Conservation (phyloP, 2,329 filamentous ascomycete species). For the Fusarium metavorans region DNA sequence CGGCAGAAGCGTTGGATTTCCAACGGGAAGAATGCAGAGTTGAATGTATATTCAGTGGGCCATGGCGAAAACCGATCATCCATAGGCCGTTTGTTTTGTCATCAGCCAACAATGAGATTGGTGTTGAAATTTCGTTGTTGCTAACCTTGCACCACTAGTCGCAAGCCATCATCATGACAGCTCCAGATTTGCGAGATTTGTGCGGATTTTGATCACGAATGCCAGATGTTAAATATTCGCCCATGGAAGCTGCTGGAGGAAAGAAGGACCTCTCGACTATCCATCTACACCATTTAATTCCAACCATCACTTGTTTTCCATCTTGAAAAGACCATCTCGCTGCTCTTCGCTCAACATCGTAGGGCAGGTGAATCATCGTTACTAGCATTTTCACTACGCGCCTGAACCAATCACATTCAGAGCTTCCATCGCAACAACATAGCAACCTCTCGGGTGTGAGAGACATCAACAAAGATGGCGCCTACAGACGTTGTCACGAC, state of each 20-base stretch:
- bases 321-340: background rate
- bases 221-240: slow-evolving; percentile 28
- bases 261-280: slow-evolving; percentile 14
- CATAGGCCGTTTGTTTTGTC: background rate
- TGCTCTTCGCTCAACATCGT: background rate
- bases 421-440: slow-evolving; percentile 1
- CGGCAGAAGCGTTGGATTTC: background rate
- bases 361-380: slow-evolving; percentile 1
- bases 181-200: slow-evolving; percentile 49
- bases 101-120: background rate
- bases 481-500: slow-evolving; percentile 58
- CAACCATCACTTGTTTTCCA: background rate
- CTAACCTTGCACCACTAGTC: slow-evolving; percentile 18
- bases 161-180: slow-evolving; percentile 29
- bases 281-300: background rate
- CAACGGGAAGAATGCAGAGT: background rate
- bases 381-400: slow-evolving; percentile 11
- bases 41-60: background rate
- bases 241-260: slow-evolving; percentile 12
- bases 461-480: slow-evolving; percentile 42
- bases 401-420: background rate
- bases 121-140: background rate
- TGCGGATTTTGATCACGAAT: slow-evolving; percentile 48
- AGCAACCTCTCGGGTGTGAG: background rate
- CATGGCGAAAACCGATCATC: background rate